These are phyloP conservation scores for Drechslerella dactyloides DNA, from an alignment of 2,329 filamentous ascomycete genomes.

Conservation along the genomic window DNA sequence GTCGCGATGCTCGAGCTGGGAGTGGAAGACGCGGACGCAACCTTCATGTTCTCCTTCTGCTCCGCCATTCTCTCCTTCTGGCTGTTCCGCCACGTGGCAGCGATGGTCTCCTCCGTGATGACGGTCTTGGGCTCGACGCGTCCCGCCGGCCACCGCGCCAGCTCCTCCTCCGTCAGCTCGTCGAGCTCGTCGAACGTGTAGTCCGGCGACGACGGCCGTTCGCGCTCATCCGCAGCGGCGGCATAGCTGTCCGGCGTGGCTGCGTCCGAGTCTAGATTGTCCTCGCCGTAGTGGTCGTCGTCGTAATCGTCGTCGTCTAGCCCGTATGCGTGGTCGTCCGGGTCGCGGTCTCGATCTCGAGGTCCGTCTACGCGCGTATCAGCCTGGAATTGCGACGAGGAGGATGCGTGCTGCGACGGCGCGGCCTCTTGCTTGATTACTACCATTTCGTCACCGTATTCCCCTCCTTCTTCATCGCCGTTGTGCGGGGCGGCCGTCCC, in stretches of 20 bases:
- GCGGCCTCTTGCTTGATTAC: constrained; percentile 49
- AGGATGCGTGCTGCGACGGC: constrained; percentile 20
- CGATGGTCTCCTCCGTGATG: constrained; percentile 8
- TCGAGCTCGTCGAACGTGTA: constrained; percentile 35
- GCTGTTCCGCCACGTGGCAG: constrained; percentile 16
- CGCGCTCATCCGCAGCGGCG: constrained; percentile 28
- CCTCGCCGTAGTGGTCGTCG: constrained; percentile 9
- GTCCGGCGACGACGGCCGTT: constrained; percentile 27
- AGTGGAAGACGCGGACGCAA: not conserved
- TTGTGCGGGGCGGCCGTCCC: not conserved
- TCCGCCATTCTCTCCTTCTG: constrained; percentile 34
- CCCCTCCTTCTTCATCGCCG: constrained; percentile 15
- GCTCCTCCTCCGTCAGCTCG: constrained; percentile 36
- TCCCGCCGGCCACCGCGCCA: constrained; percentile 1
- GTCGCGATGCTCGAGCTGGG: not conserved
- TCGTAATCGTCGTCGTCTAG: constrained; percentile 37
- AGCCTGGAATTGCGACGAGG: constrained; percentile 26
- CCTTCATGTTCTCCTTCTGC: constrained; percentile 2
- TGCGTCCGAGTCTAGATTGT: not conserved
- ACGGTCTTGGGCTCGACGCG: constrained; percentile 15
- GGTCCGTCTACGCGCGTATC: constrained; percentile 48
- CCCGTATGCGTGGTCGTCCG: constrained; percentile 23
- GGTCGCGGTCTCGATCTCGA: constrained; percentile 40
- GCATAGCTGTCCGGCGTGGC: constrained; percentile 29
- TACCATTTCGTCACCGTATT: constrained; percentile 38